Percentiles rank a stretch among this genome's conserved stretches.
Evolutionary conservation across 768 basidiomycete genomes (phyloP).

Genomic region (Tremella fuciformis): DNA sequence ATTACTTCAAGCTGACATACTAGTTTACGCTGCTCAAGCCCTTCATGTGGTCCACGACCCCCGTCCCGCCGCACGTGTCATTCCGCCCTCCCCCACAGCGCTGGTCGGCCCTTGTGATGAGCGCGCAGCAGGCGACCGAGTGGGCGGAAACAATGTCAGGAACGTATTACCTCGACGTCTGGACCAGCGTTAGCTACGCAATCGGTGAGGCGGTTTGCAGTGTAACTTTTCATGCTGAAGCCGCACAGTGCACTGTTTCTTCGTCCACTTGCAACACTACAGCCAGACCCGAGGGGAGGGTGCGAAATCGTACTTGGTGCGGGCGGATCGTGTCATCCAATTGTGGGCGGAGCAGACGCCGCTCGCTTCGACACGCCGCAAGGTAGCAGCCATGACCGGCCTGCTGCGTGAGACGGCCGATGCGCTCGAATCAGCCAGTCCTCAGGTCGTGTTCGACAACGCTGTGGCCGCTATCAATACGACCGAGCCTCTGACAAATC

Average conservation of each 20-base stretch:
- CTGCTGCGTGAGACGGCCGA: neutral
- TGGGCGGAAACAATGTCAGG: constrained; percentile 23
- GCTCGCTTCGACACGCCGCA: neutral
- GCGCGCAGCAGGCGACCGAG: constrained; percentile 19
- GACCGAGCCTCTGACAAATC: neutral
- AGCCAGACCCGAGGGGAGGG: neutral
- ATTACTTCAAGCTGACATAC: neutral
- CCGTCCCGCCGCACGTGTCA: constrained; percentile 19
- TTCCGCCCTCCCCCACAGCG: constrained; percentile 19
- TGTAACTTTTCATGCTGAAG: neutral
- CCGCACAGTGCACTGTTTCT: neutral
- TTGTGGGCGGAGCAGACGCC: neutral
- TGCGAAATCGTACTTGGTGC: constrained; percentile 1
- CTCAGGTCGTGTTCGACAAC: too few relatives aligned
- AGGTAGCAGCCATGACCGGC: neutral
- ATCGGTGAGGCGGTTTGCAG: constrained; percentile 10
- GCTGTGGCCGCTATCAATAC: neutral
- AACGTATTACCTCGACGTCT: constrained; percentile 25
- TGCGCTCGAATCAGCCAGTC: neutral
- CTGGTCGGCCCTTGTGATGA: constrained; percentile 11
- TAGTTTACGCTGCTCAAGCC: constrained; percentile 26
- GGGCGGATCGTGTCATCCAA: constrained; percentile 4
- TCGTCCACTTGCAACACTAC: constrained; percentile 5
- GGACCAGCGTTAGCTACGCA: constrained; percentile 21
- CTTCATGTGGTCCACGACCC: constrained; percentile 21